Evolutionary conservation across 176 grass and related monocot genomes (phyloP).

Genomic region (Luzula sylvatica): DNA sequence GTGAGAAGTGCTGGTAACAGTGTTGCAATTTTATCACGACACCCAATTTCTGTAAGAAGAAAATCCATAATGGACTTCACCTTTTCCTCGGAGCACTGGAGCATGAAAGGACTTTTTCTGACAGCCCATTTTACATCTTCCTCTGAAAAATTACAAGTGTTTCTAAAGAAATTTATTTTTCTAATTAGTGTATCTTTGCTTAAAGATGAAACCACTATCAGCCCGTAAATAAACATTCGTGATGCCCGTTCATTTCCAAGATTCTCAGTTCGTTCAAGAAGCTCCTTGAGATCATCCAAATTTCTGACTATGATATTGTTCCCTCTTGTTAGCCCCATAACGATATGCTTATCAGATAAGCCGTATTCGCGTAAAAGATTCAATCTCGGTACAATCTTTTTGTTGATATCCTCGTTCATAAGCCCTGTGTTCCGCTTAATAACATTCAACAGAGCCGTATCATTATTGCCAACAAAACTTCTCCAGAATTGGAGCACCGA

Average conservation of each 20-base stretch:
- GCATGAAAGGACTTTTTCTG: background rate
- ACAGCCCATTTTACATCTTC: background rate
- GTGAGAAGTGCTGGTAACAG: background rate
- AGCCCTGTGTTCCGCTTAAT: background rate
- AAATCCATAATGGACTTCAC: background rate
- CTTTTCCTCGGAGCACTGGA: background rate
- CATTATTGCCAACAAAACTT: no score
- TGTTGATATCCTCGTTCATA: background rate
- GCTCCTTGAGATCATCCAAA: background rate
- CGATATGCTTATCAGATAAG: background rate
- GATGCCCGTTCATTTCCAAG: background rate
- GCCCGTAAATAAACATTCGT: background rate
- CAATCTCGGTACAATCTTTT: background rate
- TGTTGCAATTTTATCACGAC: background rate
- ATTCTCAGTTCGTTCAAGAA: background rate
- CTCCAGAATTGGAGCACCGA: conserved; percentile 16
- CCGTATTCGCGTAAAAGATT: background rate
- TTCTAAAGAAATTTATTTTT: background rate
- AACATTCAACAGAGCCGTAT: conserved; percentile 5
- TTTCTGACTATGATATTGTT: background rate
- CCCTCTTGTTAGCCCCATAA: background rate
- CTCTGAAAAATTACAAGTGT: background rate
- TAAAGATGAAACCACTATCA: background rate
- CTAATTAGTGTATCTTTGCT: background rate
- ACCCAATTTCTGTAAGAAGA: background rate